phyloP scores from a whole-genome alignment of 441 rosid genomes.

The Francoa sonchifolia region DNA sequence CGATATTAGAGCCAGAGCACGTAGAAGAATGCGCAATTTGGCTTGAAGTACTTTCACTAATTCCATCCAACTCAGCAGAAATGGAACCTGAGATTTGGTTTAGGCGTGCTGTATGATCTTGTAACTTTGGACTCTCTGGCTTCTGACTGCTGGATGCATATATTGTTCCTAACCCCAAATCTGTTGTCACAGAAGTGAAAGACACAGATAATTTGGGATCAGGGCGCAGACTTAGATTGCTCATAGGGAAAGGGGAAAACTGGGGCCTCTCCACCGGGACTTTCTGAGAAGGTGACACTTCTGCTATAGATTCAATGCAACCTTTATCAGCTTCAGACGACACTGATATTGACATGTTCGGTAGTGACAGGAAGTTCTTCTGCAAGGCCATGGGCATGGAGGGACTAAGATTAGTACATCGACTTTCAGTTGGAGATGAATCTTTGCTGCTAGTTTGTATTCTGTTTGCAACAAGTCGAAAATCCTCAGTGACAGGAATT shows the following conservation, averaged over 20 bases:
- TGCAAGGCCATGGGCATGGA: constrained; percentile 15
- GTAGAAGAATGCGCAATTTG: constrained; percentile 22
- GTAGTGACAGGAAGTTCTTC: constrained; percentile 12
- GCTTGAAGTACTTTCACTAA: constrained; percentile 18
- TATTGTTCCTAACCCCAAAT: constrained; percentile 44
- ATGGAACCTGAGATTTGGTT: constrained; percentile 12
- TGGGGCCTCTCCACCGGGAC: too few relatives aligned
- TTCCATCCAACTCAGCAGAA: constrained; percentile 13
- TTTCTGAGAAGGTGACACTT: too few relatives aligned
- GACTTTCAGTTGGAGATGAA: constrained; percentile 7
- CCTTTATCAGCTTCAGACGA: constrained; percentile 14
- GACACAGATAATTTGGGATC: too few relatives aligned
- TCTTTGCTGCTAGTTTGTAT: constrained; percentile 12
- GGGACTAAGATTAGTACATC: constrained; percentile 13
- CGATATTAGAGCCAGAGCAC: constrained; percentile 26
- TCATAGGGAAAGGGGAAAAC: too few relatives aligned
- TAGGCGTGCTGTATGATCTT: constrained; percentile 10
- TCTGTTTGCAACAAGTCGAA: constrained; percentile 22
- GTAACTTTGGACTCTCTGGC: background rate
- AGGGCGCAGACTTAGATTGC: too few relatives aligned
- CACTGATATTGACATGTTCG: constrained; percentile 11
- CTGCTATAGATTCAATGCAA: constrained; percentile 16
- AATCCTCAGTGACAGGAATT: constrained; percentile 22
- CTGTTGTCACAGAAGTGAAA: constrained; percentile 48
- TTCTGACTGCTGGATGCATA: constrained; percentile 30